Base-by-base conservation (phyloP, 2,329 filamentous ascomycete genomes). In the Claviceps digitariae region DNA sequence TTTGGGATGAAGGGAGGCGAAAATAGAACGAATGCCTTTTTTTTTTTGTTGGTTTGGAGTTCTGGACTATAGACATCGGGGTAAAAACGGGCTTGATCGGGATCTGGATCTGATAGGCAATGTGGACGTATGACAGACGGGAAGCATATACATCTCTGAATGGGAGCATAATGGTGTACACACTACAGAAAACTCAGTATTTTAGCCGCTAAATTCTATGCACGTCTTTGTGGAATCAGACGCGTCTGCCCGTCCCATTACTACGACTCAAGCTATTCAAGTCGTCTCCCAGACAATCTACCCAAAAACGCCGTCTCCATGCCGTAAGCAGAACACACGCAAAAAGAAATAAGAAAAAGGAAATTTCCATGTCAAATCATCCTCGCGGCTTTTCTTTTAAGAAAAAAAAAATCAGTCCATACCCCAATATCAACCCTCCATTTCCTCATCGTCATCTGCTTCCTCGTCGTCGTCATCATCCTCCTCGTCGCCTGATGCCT, bases 401-500 rank as follows among this genome's bases (percentile, higher is more conserved):
- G n/a, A n/a, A n/a, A n/a, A n/a, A n/a, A n/a, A n/a, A n/a, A n/a
- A 29, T 10, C 29, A 15, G 13, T 27, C 7, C 2, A 8, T 5
- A 13, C 21, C 34, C 21, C 9, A 48, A 17, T n/a, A 55, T 55
- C 56, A 66, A 12, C 52, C 72, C 56, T 71, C 71, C 83, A 82
- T 86, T 67, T 64, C 76, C 57, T 77, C 79, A 55, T 79, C 80
- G 38, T 79, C 78, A 47, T 73, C 74, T 13, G 72, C 74, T 1
- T 73, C 74, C 62, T 72, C 76, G 6, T 74, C 76, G 10, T 74
- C 79, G 29, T 47, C 74, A 12, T 73, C 74, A 2, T 73, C 74
- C 62, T 72, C 76, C 9, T 74, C 76, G 12, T 74, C 79, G 29
- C 75, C 78, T 36, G 74, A 76, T 21, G 74, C 78, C 31, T 81